These are phyloP conservation scores for Candolleomyces aberdarensis DNA, from an alignment of 768 basidiomycete genomes.

Conservation along the genomic window DNA sequence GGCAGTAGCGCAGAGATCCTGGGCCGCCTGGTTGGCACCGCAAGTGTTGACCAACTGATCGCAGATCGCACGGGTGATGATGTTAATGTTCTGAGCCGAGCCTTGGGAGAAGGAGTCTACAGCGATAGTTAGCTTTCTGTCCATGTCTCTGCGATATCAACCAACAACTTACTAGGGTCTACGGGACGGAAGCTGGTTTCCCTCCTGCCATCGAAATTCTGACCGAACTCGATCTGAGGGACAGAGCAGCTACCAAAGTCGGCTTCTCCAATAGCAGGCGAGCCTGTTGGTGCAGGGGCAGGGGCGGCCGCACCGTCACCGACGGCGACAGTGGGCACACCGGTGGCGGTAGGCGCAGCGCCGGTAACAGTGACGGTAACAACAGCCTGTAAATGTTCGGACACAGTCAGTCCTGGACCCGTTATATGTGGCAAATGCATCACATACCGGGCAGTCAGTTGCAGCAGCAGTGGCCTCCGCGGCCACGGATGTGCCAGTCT, in stretches of 20 bases:
- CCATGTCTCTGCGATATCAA: neutral
- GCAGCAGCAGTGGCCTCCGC: conserved; percentile 10
- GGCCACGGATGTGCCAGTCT: conserved; percentile 6
- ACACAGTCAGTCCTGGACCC: conserved; percentile 16
- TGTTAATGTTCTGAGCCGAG: conserved; percentile 52
- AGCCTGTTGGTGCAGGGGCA: conserved; percentile 6
- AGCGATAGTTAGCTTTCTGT: neutral
- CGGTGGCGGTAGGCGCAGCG: conserved; percentile 22
- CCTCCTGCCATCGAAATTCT: conserved; percentile 53
- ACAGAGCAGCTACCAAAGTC: conserved; percentile 56
- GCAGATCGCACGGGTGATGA: conserved; percentile 56
- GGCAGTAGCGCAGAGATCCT: conserved; percentile 44
- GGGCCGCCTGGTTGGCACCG: conserved; percentile 51
- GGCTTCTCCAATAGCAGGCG: conserved; percentile 17
- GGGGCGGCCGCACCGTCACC: conserved; percentile 18
- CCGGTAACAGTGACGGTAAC: conserved; percentile 30
- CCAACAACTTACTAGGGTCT: conserved; percentile 35
- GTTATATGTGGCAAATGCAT: neutral
- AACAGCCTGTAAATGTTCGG: conserved; percentile 18
- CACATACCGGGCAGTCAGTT: conserved; percentile 20
- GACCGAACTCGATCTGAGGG: conserved; percentile 57
- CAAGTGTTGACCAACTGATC: conserved; percentile 51
- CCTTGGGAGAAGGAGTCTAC: conserved; percentile 48
- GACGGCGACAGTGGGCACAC: conserved; percentile 26
- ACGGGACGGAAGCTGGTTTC: conserved; percentile 59